Base-by-base conservation (phyloP, 306 rosid genomes). In the Bauhinia variegata region DNA sequence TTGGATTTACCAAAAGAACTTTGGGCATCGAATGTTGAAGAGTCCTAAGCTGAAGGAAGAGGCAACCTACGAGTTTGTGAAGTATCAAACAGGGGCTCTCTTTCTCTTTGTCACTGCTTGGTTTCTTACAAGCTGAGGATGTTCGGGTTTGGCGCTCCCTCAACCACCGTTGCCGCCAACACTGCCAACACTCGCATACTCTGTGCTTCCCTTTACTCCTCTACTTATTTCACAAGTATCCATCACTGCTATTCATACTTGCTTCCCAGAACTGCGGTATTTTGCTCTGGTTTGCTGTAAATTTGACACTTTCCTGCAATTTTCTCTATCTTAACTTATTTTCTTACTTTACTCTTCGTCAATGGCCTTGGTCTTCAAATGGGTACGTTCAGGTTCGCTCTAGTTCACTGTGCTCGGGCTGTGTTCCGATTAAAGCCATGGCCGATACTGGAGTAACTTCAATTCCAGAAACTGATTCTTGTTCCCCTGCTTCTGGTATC, bases 361-460 rank as follows among this genome's bases (percentile, higher is more conserved):
- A 13, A 11, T 4, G 15, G 11, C 12, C 34, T 4, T 75, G 76
- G 80, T 47, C 71, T 41, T 53, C 60, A 5, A 8, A 60, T 23
- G 60, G 53, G 7, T 39, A 57, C n/a, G 19, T n/a, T 16, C 62
- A 55, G 12, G 42, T 37, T 50, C 39, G 37, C 50, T 44, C 56
- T 1, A 49, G 50, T 15, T 36, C 54, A 23, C 44, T 65, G 52
- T 68, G 13, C n/a, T 64, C 68, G 46, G 59, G 56, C 65, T 68
- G 46, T 57, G 5, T 46, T 6, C 56, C 75, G 60, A 33, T 78
- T 61, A 72, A 60, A 55, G 75, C 80, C 50, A 78, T 84, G 84
- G 79, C 86, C 23, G 60, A 74, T 17, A 62, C 52, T 14, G 77
- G 74, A 11, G 13, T 76, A n/a, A 47, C 67, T 34, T 17, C 73